phyloP scores from a whole-genome alignment of 1,139 yeast genomes.

The Geotrichum bryndzae region DNA sequence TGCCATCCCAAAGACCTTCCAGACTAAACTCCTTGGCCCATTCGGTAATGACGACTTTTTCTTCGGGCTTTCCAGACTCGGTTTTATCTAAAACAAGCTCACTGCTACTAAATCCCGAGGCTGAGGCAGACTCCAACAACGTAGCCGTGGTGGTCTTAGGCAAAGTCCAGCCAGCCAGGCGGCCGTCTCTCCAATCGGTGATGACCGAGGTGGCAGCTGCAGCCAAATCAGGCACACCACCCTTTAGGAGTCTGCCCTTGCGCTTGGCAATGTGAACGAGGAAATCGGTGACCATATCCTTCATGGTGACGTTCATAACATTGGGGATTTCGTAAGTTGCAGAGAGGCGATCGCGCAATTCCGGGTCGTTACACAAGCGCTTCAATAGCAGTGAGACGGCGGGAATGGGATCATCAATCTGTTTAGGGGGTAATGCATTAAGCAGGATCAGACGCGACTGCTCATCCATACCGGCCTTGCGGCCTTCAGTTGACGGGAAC shows the following conservation, averaged over 20 bases:
- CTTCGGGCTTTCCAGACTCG: slow-evolving; percentile 39
- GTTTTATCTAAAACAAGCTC: slow-evolving; percentile 21
- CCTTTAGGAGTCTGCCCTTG: slow-evolving; percentile 86
- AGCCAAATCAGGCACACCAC: slow-evolving; percentile 85
- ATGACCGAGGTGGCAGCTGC: slow-evolving; percentile 79
- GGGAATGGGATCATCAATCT: slow-evolving; percentile 74
- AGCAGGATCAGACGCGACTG: slow-evolving; percentile 83
- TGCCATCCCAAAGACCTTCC: slow-evolving; percentile 53
- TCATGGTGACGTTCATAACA: slow-evolving; percentile 47
- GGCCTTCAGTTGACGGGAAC: slow-evolving; percentile 65
- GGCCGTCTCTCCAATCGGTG: slow-evolving; percentile 97
- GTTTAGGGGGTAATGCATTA: slow-evolving; percentile 87
- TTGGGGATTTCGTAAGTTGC: slow-evolving; percentile 74
- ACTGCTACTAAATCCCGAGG: slow-evolving; percentile 35
- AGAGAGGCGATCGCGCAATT: slow-evolving; percentile 71
- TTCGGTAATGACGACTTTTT: slow-evolving; percentile 73
- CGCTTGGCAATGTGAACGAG: slow-evolving; percentile 89
- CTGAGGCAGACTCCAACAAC: slow-evolving; percentile 26
- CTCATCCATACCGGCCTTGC: slow-evolving; percentile 53
- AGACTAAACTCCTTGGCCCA: slow-evolving; percentile 96
- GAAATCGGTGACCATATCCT: slow-evolving; percentile 54
- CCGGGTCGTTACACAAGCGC: slow-evolving; percentile 51
- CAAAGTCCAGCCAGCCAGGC: slow-evolving; percentile 83
- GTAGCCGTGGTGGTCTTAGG: slow-evolving; percentile 46
- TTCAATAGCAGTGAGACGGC: slow-evolving; percentile 74